These are phyloP conservation scores for Claviceps sp. DNA, from an alignment of 2,329 filamentous ascomycete genomes.

Conservation along the genomic window DNA sequence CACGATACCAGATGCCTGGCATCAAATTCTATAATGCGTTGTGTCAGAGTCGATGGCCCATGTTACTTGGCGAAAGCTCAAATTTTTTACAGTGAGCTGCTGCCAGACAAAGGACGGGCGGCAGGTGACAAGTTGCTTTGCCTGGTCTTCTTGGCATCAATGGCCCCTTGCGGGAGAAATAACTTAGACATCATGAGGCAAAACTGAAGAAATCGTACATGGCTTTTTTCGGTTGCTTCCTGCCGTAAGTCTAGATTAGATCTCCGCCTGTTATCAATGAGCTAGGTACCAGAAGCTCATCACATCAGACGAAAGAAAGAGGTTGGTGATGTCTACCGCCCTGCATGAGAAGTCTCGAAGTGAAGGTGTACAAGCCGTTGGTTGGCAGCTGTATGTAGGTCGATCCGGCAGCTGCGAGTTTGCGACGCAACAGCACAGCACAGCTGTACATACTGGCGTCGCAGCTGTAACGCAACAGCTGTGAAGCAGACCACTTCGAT, in stretches of 20 bases:
- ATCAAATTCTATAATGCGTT: too few relatives aligned
- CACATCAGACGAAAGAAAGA: not conserved
- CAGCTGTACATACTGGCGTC: not conserved
- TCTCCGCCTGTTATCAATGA: not conserved
- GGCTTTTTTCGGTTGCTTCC: not conserved
- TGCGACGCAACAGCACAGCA: not conserved
- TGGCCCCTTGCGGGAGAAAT: not conserved
- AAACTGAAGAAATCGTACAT: too few relatives aligned
- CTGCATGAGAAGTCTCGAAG: not conserved
- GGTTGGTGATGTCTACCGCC: not conserved
- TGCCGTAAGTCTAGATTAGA: not conserved
- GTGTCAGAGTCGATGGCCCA: too few relatives aligned
- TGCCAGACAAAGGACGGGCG: not conserved
- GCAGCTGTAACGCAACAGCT: not conserved
- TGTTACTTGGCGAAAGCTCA: too few relatives aligned
- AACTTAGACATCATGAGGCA: not conserved
- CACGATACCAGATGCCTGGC: too few relatives aligned
- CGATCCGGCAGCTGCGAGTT: not conserved
- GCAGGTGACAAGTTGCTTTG: not conserved
- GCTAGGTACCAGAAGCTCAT: not conserved
- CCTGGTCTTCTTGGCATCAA: not conserved
- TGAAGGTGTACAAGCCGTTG: not conserved
- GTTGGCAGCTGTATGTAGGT: not conserved
- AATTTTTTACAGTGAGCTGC: not conserved
- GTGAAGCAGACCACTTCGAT: not conserved